phyloP scores from a whole-genome alignment of 2,329 filamentous ascomycete genomes.

The Colletotrichum sansevieriae region DNA sequence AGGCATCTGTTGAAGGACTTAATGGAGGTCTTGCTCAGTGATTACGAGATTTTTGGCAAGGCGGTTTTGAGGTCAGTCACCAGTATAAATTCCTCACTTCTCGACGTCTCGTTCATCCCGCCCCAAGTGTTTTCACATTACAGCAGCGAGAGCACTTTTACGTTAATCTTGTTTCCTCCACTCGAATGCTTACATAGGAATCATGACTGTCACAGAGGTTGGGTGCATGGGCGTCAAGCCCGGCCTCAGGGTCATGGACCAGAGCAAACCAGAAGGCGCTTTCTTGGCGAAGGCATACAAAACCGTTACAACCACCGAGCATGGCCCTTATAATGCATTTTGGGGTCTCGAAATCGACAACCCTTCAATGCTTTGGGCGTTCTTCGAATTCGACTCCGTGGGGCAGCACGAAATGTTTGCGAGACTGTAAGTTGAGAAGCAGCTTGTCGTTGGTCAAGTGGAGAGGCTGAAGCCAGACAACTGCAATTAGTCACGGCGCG shows the following conservation, averaged over 20 bases:
- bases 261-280: conserved; percentile 41
- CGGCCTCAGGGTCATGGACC: conserved; percentile 42
- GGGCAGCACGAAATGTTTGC: conserved; percentile 45
- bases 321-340: conserved; percentile 42
- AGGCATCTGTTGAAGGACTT: no score
- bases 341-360: conserved; percentile 44
- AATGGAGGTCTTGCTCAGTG: no score
- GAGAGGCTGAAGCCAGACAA: not conserved
- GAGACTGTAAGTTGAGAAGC: conserved; percentile 38
- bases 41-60: no score
- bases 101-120: no score
- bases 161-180: not conserved
- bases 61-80: no score
- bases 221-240: conserved; percentile 44
- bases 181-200: not conserved
- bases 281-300: conserved; percentile 38
- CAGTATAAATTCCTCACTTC: no score
- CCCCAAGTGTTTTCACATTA: no score
- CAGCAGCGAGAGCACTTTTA: no score
- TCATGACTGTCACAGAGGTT: conserved; percentile 42
- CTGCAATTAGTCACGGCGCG: conserved; percentile 31
- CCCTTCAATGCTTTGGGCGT: conserved; percentile 43
- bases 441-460: not conserved
- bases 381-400: conserved; percentile 47
- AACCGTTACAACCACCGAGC: conserved; percentile 38